Base-by-base conservation (phyloP, 2,329 filamentous ascomycete genomes). In the Hymenotorrendiella dingleyae region DNA sequence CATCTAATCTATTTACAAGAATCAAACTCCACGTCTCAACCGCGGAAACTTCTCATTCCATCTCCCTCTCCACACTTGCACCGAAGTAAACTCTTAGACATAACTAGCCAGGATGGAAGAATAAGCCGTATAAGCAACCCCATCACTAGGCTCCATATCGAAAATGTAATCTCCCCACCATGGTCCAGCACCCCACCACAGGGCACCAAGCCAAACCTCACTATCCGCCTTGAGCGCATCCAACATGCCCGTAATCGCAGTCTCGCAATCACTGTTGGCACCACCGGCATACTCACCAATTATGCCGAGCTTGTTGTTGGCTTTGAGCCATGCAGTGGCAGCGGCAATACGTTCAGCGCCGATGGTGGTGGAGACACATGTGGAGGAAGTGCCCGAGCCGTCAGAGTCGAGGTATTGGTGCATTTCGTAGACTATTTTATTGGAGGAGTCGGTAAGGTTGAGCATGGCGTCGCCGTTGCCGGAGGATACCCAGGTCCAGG, bases 331-430 rank as follows among this genome's bases (percentile, higher is more conserved):
- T 36, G 65, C 50, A 0, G 75, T 78, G 0, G 75, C 75, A 9
- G 59, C 64, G 14, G 62, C 49, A n/a, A 80, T 61, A 3, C 75
- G 65, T 50, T 77, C 69, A 16, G 61, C 58, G 41, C 75, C 72
- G 46, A 78, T 73, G n/a, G 74, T 78, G 4, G 59, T 48, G 47
- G 59, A 68, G 12, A 76, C 72, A 54, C 75, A 79, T 17, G 62
- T 61, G 4, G 61, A 62, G 2, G 62, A 63, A 0, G 73, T 76
- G 6, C 75, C 75, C 2, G 68, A 72, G 40, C 71, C 69, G 46
- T 78, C 74, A 0, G 61, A 63, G 61, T 79, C 75, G 27, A 78
- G 73, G 53, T 78, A 80, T 62, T 79, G 75, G 57, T 80, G 75
- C 75, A 79, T 78, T 54, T 79, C 72, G 60, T 74, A 78, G 55